phyloP scores from a whole-genome alignment of 352 stramenopile genomes.

The Hyaloperonospora brassicae region DNA sequence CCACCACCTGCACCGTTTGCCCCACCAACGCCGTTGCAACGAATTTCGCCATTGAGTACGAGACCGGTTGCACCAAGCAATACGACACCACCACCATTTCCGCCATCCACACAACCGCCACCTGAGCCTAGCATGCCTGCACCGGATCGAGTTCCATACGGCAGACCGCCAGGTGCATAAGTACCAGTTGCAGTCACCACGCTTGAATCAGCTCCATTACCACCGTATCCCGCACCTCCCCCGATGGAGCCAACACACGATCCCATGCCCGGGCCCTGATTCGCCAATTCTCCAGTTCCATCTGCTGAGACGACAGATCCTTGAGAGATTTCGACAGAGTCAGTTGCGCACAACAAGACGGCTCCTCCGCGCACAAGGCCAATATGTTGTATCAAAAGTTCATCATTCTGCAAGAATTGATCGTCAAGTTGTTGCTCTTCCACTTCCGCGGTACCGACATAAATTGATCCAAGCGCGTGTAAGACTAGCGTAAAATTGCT shows the following conservation, averaged over 20 bases:
- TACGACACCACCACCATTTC: conserved; percentile 59
- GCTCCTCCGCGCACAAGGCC: conserved; percentile 44
- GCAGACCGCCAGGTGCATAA: conserved; percentile 52
- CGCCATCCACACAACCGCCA: conserved; percentile 57
- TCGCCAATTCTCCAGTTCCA: conserved; percentile 50
- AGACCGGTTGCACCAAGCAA: conserved; percentile 52
- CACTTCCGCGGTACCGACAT: conserved; percentile 32
- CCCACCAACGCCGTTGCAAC: conserved; percentile 58
- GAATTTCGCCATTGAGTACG: conserved; percentile 61
- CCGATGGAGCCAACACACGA: conserved; percentile 51
- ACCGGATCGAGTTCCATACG: conserved; percentile 59
- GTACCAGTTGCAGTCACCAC: conserved; percentile 41
- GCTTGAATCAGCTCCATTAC: conserved; percentile 60
- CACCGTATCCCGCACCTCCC: conserved; percentile 61
- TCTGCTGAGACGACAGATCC: conserved; percentile 46
- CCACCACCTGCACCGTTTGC: conserved; percentile 54
- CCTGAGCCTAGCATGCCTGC: conserved; percentile 64
- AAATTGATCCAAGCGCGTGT: conserved; percentile 43
- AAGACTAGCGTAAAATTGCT: conserved; percentile 65
- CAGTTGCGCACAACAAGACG: conserved; percentile 49
- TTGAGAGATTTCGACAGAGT: conserved; percentile 36
- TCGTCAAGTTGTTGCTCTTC: conserved; percentile 19
- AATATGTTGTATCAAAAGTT: conserved; percentile 12
- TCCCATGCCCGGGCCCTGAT: conserved; percentile 56
- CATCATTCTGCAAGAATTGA: conserved; percentile 18